Evolutionary conservation across 2,329 filamentous ascomycete species (phyloP).

Genomic region (Aphanocladium album): DNA sequence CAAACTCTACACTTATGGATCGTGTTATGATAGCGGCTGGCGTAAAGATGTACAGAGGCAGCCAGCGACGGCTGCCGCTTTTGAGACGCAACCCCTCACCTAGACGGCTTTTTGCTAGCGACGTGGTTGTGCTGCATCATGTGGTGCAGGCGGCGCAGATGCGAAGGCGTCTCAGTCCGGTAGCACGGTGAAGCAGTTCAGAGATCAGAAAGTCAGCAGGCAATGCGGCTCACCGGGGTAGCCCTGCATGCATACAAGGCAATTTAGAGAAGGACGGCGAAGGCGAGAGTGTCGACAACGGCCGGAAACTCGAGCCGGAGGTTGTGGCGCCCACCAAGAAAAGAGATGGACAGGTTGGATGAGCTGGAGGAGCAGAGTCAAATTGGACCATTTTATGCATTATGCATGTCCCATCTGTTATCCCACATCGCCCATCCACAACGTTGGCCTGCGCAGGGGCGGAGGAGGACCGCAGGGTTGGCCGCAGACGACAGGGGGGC

Average conservation of each 20-base stretch:
- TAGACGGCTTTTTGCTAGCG: neutral
- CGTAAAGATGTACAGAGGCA: neutral
- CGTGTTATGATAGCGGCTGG: neutral
- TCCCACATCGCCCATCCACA: slow-evolving; percentile 2
- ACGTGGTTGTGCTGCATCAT: neutral
- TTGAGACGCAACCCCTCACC: neutral
- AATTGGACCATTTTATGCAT: slow-evolving; percentile 13
- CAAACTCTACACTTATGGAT: neutral
- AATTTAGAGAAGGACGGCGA: slow-evolving; percentile 7
- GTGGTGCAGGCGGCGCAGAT: neutral
- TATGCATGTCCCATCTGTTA: slow-evolving; percentile 9
- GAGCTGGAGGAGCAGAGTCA: neutral
- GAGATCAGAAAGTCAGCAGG: neutral
- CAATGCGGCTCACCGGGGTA: slow-evolving; percentile 4
- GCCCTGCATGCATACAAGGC: slow-evolving; percentile 4
- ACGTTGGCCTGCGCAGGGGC: slow-evolving; percentile 1
- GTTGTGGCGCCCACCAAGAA: neutral
- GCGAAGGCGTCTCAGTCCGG: neutral
- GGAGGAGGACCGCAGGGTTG: neutral
- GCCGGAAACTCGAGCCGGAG: neutral
- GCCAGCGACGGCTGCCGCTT: neutral
- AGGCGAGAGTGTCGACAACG: neutral
- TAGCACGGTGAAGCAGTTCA: slow-evolving; percentile 4
- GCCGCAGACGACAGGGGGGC: neutral
- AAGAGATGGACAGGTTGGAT: neutral